A percentile compares a stretch with the other conserved stretches of the same genome.
phyloP scores from a whole-genome alignment of 495 filamentous ascomycete genomes.

The Rhizodiscina lignyota region DNA sequence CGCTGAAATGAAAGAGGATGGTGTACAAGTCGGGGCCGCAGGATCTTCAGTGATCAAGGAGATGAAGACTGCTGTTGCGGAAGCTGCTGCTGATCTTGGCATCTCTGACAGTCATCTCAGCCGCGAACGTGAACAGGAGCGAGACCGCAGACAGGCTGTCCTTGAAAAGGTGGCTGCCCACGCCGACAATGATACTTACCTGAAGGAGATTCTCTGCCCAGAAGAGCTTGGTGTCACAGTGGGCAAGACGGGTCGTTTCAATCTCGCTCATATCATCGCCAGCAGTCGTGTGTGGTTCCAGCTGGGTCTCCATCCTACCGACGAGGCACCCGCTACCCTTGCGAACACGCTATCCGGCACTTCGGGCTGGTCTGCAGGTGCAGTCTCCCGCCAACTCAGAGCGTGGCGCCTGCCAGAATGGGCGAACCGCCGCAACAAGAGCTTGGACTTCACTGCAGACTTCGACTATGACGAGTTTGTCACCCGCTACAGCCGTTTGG shows the following conservation, averaged over 20 bases:
- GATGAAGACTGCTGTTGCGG: slow-evolving; percentile 64
- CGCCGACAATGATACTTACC: slow-evolving; percentile 66
- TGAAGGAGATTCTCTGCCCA: slow-evolving; percentile 72
- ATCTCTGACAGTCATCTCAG: slow-evolving; percentile 41
- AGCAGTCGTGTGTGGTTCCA: slow-evolving; percentile 94
- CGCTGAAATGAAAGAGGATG: slow-evolving; percentile 90
- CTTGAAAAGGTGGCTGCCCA: slow-evolving; percentile 60
- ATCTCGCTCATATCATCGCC: slow-evolving; percentile 47
- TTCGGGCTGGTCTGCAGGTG: slow-evolving; percentile 75
- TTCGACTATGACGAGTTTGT: slow-evolving; percentile 91
- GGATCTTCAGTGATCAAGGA: slow-evolving; percentile 69
- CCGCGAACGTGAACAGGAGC: slow-evolving; percentile 57
- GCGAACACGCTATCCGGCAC: slow-evolving; percentile 38
- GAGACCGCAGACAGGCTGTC: slow-evolving; percentile 65
- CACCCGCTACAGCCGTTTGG: slow-evolving; percentile 61
- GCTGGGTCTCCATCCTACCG: slow-evolving; percentile 77
- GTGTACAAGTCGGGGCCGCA: slow-evolving; percentile 49
- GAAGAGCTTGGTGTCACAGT: slow-evolving; percentile 54
- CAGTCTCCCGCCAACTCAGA: slow-evolving; percentile 80
- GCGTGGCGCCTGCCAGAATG: slow-evolving; percentile 90
- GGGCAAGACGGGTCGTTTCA: slow-evolving; percentile 57
- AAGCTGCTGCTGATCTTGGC: slow-evolving; percentile 69
- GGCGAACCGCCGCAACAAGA: slow-evolving; percentile 82
- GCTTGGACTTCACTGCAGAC: slow-evolving; percentile 92
- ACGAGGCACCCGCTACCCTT: slow-evolving; percentile 59